Base-by-base conservation (phyloP, 129 eudicot genomes). In the Gnaphalium uliginosum region DNA sequence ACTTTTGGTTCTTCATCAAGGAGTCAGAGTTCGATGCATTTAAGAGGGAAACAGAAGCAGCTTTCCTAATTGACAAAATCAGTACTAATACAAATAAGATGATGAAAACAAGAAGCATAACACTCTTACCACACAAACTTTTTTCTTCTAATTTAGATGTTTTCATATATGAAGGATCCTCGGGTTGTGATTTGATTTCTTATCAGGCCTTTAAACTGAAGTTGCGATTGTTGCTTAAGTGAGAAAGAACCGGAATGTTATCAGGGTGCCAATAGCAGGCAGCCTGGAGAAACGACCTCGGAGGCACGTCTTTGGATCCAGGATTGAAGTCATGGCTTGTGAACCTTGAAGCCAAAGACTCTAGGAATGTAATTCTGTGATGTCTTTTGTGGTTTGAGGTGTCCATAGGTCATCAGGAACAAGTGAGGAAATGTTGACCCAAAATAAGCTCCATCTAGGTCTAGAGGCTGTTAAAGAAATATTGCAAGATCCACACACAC, bases 341-440 rank as follows among this genome's bases (percentile, higher is more conserved):
- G 89, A 29, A 87, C 83, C 83, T 85, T 87, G 87, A 87, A 87
- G 65, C 92, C 92, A 25, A 86, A 86, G 54, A 86, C 82, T 82
- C 78, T 71, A 13, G 85, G 90, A 77, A 81, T 79, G 70, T 87
- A 87, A 73, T 63, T 81, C 57, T 85, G 92, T 46, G 84, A 58
- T 15, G 89, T 25, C 57, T 85, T 87, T 56, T 85, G 92, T 41
- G 92, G 89, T 76, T 85, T 85, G 19, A 85, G 83, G 73, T 77
- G 82, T 18, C 87, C 89, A 30, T 84, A 87, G 0, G 92, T 84
- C 92, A 87, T 85, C 67, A 86, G 73, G 51, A 86, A 86, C 76
- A 86, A 81, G 80, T 86, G 87, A 59, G 90, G 87, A 78, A 81
- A 86, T 60, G 90, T 83, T 48, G 90, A 76, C 69, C 90, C 90